Conservation (phyloP, 2,329 filamentous ascomycete genomes). For the Leptoxyphium fumago region DNA sequence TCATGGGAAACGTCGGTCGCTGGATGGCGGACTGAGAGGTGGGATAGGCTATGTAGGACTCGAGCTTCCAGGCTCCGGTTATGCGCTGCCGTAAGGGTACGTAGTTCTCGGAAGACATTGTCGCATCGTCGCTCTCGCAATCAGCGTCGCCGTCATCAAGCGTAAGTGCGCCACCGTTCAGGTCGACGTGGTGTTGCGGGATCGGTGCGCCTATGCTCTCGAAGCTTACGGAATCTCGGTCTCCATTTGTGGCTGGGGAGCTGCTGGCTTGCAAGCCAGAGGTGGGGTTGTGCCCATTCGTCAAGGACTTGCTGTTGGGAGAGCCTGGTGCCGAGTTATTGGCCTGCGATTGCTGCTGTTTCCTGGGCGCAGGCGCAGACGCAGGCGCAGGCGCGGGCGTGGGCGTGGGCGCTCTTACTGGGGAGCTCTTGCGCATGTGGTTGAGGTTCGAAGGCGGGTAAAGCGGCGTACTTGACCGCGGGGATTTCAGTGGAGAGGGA, state of each 20-base stretch:
- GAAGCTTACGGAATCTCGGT: not conserved
- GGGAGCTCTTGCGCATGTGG: not conserved
- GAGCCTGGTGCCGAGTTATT: not conserved
- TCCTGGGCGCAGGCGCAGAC: not conserved
- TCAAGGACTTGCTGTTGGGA: not conserved
- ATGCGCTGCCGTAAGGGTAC: slow-evolving; percentile 18
- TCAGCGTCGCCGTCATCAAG: not conserved
- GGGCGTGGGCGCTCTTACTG: not conserved
- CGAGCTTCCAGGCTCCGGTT: slow-evolving; percentile 23
- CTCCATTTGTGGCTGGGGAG: not conserved
- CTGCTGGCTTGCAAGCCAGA: not conserved
- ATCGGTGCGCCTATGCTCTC: not conserved
- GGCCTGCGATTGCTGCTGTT: not conserved
- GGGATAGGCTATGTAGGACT: slow-evolving; percentile 24
- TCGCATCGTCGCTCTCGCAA: slow-evolving; percentile 11
- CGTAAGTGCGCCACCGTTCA: not conserved
- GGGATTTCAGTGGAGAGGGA: slow-evolving; percentile 1
- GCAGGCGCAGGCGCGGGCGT: too few relatives aligned
- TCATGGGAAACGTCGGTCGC: slow-evolving; percentile 22
- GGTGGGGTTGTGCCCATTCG: not conserved
- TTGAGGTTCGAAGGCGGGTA: slow-evolving; percentile 12
- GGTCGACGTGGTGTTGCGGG: not conserved
- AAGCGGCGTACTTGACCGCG: slow-evolving; percentile 1
- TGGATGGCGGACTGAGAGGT: slow-evolving; percentile 20
- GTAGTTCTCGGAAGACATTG: slow-evolving; percentile 17